Conservation (phyloP, 495 filamentous ascomycete species). For the Annulohypoxylon stygium region DNA sequence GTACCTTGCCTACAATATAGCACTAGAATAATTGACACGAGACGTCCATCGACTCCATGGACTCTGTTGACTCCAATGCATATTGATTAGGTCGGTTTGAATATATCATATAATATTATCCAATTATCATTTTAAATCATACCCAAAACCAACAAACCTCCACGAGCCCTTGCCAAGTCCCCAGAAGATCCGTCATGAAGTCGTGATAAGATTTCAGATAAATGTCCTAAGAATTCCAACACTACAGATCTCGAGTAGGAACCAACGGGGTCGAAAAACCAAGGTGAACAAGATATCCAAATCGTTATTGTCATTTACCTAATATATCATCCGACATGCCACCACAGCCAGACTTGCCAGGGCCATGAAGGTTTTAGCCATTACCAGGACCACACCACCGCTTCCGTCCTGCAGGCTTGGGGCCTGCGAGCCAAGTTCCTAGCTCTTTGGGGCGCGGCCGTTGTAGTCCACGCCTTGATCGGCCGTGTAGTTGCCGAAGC, state of each 20-base stretch:
- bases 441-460: constrained; percentile 44
- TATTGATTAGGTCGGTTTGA: not conserved
- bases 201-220: not conserved
- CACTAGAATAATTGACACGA: no score
- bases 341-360: constrained; percentile 27
- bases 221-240: not conserved
- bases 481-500: constrained; percentile 49
- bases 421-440: constrained; percentile 34
- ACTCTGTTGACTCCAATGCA: not conserved
- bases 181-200: not conserved
- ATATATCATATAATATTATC: not conserved
- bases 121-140: not conserved
- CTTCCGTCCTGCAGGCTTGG: constrained; percentile 19
- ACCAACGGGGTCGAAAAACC: not conserved
- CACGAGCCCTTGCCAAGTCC: not conserved
- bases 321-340: constrained; percentile 7
- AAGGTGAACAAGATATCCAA: not conserved
- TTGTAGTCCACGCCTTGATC: constrained; percentile 50
- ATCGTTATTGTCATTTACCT: not conserved
- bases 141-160: not conserved
- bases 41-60: not conserved
- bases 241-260: not conserved
- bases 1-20: no score
- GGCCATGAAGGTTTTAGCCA: constrained; percentile 22
- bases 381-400: not conserved